Evolutionary conservation across 768 basidiomycete species (phyloP).

Genomic region (Suillus bovinus): DNA sequence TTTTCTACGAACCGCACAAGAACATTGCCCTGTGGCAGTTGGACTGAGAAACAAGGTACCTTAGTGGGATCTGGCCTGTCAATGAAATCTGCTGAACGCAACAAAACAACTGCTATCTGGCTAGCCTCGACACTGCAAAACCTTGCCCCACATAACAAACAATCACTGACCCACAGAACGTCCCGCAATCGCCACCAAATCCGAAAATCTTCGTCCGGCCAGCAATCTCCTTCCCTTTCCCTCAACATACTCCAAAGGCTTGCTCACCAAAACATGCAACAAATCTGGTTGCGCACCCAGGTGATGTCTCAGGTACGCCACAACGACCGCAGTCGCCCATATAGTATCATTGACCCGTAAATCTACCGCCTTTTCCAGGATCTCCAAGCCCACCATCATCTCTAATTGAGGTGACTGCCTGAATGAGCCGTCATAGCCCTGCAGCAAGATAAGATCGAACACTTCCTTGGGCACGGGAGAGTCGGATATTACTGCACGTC

Average conservation of each 20-base stretch:
- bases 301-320: slow-evolving; percentile 45
- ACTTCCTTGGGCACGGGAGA: slow-evolving; percentile 26
- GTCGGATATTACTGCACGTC: neutral
- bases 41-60: no score
- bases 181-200: slow-evolving; percentile 5
- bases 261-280: slow-evolving; percentile 41
- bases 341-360: slow-evolving; percentile 32
- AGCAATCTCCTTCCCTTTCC: slow-evolving; percentile 7
- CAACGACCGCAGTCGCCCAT: slow-evolving; percentile 51
- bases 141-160: neutral
- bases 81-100: no score
- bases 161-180: neutral
- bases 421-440: slow-evolving; percentile 53
- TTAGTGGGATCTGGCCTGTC: no score
- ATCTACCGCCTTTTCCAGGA: slow-evolving; percentile 31
- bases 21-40: neutral
- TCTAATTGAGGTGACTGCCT: slow-evolving; percentile 29
- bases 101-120: no score
- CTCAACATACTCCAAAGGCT: slow-evolving; percentile 41
- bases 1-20: no score
- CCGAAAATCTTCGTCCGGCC: slow-evolving; percentile 8
- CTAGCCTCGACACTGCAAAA: neutral
- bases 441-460: slow-evolving; percentile 38
- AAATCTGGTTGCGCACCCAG: slow-evolving; percentile 41
- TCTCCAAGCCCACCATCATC: slow-evolving; percentile 36